Evolutionary conservation across 2,329 filamentous ascomycete species (phyloP), one percentile per base, ranked within the genome.

Genomic region (Penicillium sp.): DNA sequence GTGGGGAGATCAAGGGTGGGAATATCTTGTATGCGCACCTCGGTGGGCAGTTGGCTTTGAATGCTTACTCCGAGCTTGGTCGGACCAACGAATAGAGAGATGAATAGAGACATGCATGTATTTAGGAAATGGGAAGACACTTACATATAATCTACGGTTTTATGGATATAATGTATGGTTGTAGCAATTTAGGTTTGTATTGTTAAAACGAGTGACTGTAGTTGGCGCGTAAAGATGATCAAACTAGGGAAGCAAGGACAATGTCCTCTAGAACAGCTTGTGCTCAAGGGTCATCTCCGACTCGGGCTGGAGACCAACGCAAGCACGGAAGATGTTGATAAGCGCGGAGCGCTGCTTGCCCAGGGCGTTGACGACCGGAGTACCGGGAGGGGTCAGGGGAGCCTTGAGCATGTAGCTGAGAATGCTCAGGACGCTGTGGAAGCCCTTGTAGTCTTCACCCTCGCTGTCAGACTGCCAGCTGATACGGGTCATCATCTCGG

Each of bases 321-420:
- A 97, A 65, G 94, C 94, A 72, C 93, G 92, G 88, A 99, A 96
- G 80, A 99, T 97, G 83, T 99, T 99, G 77, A 90, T 94, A 75
- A 99, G 78, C 43, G 93, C 93, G 66, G 87, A 89, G 67, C 94
- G 91, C 84, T 99, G 94, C 86, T 99, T 99, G 72, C 89, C 91
- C 65, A 99, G 84, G 58, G 94, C 86, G 73, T 99, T 99, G 80
- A 99, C 85, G 59, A 99, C 94, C 4, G 94, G 94, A 12, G 94
- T 96, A 66, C 94, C 94, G 1, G 93, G 89, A 49, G 94, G 94
- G 38, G 93, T 97, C 76, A 97, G 78, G 40, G 94, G 94, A 56
- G 94, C 94, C 82, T 89, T 89, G 73, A 99, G 89, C 94, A 99
- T 99, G 84, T 97, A 99, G 85, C 92, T 96, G 69, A 99, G 87